Base-by-base conservation (phyloP, 2,329 filamentous ascomycete genomes). In the Fusarium guadeloupense region DNA sequence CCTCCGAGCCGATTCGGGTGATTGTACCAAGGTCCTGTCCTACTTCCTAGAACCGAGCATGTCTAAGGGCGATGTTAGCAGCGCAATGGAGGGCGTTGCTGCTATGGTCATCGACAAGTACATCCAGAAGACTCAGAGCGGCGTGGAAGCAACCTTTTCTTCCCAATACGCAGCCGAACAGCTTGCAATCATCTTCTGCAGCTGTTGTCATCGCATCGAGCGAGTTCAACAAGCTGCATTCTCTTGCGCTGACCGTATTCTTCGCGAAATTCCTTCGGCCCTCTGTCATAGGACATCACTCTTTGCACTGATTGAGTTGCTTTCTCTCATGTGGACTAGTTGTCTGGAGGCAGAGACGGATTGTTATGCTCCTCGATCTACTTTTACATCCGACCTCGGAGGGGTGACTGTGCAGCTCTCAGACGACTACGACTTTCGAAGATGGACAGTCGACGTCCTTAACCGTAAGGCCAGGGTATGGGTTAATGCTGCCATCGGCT, bases 1-100 rank as follows among this genome's bases (percentile, higher is more conserved):
- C 55, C 80, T 99, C 21, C 88, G 96, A 55, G 93, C 93, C 17
- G 88, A 90, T 52, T 85, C 91, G 8, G 95, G 95, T 9, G 91
- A 97, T 72, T 98, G 93, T 74, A 96, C 92, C 20, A 92, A 93
- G 71, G 89, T 93, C 5, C 79, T 98, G 37, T 89, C 88, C 0
- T 99, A 99, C 76, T 99, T 98, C 76, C 80, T 96, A n/a, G 95
- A 99, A 70, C 93, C 93, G 6, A 93, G 92, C 68, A 89, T 89
- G 85, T 82, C 85, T 31, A 84, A 80, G 54, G 82, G 82, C 12
- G 86, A 89, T 45, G 84, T 89, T 46, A 86, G 83, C 72, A 85
- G 78, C 66, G 83, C 83, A 23, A 89, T 89, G 87, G 85, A 88
- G 61, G 83, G 84, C 9, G 83, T 89, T 54, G 82, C 85, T 35